Evolutionary conservation across 2,329 filamentous ascomycete genomes (phyloP), one percentile per base, ranked within the genome.

Genomic region (Fusarium sambucinum): DNA sequence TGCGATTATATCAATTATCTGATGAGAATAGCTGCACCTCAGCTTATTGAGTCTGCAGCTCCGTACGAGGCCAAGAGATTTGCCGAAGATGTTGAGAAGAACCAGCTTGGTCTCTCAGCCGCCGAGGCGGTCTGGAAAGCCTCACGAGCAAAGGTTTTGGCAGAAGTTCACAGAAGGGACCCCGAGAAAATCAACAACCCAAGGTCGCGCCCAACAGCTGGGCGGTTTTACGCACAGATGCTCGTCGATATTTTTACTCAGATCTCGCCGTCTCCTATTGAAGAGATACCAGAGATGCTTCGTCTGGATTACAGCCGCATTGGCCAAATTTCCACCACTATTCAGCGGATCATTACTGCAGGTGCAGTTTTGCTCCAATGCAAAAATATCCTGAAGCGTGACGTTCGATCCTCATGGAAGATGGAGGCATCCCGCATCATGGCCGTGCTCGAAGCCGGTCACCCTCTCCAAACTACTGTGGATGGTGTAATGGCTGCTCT

Each of bases 1-100:
- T 88, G 93, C 60, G 92, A 96, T 73, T 94, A 94, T 74, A 90
- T 92, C 62, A 96, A 96, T 76, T 95, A 93, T 74, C 84, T 94
- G 72, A 82, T 96, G 50, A 88, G 89, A 77, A 86, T 90, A 29
- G 89, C 89, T 1, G 90, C 90, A 3, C 91, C 91, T 1, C 87
- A 87, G 8, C 84, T 96, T 53, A 87, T 93, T 55, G 87, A 90
- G 66, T 89, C 92, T 67, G 89, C 91, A 3, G 81, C 89, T 2
- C 85, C 88, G 17, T 95, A 95, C 76, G 92, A 96, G 74, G 85
- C 88, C n/a, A 89, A 89, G 68, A 84, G 85, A 38, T 96, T 96
- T 71, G 82, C 86, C 2, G 84, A 90, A 37, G 88, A 91, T 42
- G 74, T 93, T 29, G 86, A 88, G 62, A 80, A 82, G 25, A 85